Evolutionary conservation across 2,329 filamentous ascomycete genomes (phyloP).

Genomic region (Hymenoscyphus scutula): DNA sequence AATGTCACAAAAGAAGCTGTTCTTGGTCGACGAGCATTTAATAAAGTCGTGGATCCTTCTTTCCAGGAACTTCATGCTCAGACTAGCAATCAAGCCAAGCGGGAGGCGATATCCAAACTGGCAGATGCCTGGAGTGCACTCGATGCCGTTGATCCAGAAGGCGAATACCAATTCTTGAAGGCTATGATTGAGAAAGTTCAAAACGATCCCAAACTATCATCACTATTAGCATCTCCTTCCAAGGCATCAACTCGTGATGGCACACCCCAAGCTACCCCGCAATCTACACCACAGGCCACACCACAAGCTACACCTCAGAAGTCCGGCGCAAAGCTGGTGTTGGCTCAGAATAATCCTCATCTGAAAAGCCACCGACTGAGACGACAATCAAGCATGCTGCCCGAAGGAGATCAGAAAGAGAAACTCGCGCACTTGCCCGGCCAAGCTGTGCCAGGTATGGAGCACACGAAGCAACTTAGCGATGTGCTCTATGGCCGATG

Average conservation of each 20-base stretch:
- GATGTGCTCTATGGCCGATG: slow-evolving; percentile 90
- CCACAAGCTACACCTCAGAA: slow-evolving; percentile 48
- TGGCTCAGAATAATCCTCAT: slow-evolving; percentile 82
- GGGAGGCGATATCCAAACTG: slow-evolving; percentile 78
- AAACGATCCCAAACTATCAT: slow-evolving; percentile 62
- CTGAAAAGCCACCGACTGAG: slow-evolving; percentile 70
- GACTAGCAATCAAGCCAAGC: slow-evolving; percentile 65
- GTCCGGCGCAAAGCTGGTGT: slow-evolving; percentile 58
- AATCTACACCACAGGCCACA: slow-evolving; percentile 48
- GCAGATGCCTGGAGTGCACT: slow-evolving; percentile 83
- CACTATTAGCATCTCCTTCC: slow-evolving; percentile 26
- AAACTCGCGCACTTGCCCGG: slow-evolving; percentile 51
- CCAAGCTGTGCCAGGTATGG: slow-evolving; percentile 69
- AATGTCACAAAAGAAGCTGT: slow-evolving; percentile 75
- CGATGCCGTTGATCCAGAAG: slow-evolving; percentile 86
- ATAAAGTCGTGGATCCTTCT: slow-evolving; percentile 75
- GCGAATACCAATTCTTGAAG: slow-evolving; percentile 80
- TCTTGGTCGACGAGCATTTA: slow-evolving; percentile 77
- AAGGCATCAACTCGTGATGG: slow-evolving; percentile 53
- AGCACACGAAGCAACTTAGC: slow-evolving; percentile 84
- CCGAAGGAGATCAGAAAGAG: slow-evolving; percentile 47
- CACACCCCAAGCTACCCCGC: slow-evolving; percentile 55
- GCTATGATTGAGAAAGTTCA: slow-evolving; percentile 72
- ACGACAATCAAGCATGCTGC: slow-evolving; percentile 45
- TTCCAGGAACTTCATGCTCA: slow-evolving; percentile 87